Evolutionary conservation across 768 basidiomycete species (phyloP), one percentile per base, ranked within the genome.

Genomic region (Boletus pseudo-olivaceus): DNA sequence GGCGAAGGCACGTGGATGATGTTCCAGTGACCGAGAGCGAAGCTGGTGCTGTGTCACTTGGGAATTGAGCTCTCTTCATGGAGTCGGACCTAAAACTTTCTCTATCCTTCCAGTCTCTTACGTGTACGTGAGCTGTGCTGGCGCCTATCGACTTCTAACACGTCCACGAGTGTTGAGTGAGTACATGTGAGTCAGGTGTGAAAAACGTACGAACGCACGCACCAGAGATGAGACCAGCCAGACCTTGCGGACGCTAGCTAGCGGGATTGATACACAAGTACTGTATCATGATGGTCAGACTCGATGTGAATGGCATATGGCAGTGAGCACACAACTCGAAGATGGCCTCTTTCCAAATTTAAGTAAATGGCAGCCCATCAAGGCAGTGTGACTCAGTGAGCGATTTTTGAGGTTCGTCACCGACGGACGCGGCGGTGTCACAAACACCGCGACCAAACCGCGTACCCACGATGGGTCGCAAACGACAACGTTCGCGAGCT

Each of bases 401-500:
- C 8, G 15, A 10, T 12, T 23, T 9, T 32, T 3, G 19, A 20
- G n/a, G 15, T 15, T 46, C 45, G 41, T 29, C 27, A 2, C 30
- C 35, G 34, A 27, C 49, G 15, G 32, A 34, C 55, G 47, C 26
- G 40, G 39, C 41, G 55, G 35, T n/a, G 7, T 38, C 37, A 38
- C 7, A 38, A 38, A 43, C 50, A 35, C 50, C 41, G 48, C 51
- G 51, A 56, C 4, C 48, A 23, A 27, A 37, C 39, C 60, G 60
- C 56, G 53, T 49, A 1, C 11, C 15, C 34, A 55, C 48, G 30
- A 66, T 66, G 65, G 58, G 63, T 30, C 76, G 78, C 58, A 82
- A 82, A 65, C 75, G 82, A 57, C 78, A 72, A 62, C 77, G 77
- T 34, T 72, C 76, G n/a, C 73, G 77, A 42, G 71, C 71, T 2